Evolutionary conservation across 306 rosid genomes (phyloP).

Genomic region (Lupinus albus): DNA sequence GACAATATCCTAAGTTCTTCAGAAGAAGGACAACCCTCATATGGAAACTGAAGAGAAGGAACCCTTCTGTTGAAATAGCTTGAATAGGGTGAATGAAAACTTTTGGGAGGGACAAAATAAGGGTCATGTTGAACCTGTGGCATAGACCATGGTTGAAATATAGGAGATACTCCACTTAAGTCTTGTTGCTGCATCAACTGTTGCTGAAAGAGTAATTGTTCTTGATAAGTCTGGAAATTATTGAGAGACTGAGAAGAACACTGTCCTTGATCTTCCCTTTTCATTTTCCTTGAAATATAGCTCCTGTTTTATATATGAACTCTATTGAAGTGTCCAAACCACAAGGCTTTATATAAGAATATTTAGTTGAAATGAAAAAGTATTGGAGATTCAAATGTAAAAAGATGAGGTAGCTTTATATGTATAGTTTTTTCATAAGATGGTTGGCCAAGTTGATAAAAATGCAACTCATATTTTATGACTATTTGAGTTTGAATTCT

Average conservation of each 20-base stretch:
- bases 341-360: constrained; percentile 39
- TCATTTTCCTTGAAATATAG: constrained; percentile 44
- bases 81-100: constrained; percentile 54
- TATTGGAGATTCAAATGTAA: constrained; percentile 39
- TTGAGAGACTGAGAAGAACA: constrained; percentile 68
- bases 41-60: constrained; percentile 65
- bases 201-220: constrained; percentile 63
- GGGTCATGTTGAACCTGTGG: constrained; percentile 67
- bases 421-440: background rate
- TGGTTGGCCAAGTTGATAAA: too few species aligned
- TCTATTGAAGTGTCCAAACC: constrained; percentile 39
- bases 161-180: constrained; percentile 51
- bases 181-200: constrained; percentile 61
- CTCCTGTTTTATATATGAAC: constrained; percentile 20
- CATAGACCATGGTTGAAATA: constrained; percentile 67
- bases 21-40: constrained; percentile 56
- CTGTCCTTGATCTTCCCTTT: constrained; percentile 72
- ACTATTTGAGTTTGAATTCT: too few species aligned
- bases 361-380: constrained; percentile 6
- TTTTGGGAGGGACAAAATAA: constrained; percentile 55
- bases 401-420: constrained; percentile 36
- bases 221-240: constrained; percentile 67
- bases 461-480: too few species aligned
- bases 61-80: constrained; percentile 62
- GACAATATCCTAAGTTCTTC: constrained; percentile 81